Evolutionary conservation across 768 basidiomycete species (phyloP).

Genomic region (Termitomyces sp.): DNA sequence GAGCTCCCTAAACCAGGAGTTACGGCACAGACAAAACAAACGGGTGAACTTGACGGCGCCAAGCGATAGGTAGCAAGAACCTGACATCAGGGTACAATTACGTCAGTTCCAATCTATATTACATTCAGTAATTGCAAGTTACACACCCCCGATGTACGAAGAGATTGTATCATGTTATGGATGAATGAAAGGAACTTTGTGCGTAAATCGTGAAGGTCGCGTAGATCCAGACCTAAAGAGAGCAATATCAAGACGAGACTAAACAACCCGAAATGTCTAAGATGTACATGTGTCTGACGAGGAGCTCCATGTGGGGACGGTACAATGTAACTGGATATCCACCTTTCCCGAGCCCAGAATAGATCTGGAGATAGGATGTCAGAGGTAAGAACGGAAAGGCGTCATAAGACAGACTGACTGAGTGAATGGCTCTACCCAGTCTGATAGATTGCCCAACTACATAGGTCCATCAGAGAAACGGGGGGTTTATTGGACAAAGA

Average conservation of each 20-base stretch:
- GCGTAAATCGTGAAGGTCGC: conserved; percentile 65
- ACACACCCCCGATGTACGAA: conserved; percentile 60
- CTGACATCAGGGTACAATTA: conserved; percentile 29
- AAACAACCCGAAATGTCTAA: neutral
- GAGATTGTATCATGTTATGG: conserved; percentile 57
- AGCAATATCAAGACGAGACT: neutral
- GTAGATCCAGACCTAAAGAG: conserved; percentile 53
- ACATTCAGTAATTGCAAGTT: neutral
- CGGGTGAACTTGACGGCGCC: conserved; percentile 54
- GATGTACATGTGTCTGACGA: conserved; percentile 56
- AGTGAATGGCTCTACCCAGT: conserved; percentile 61
- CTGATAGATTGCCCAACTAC: conserved; percentile 50
- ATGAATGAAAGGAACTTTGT: conserved; percentile 60
- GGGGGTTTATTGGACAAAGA: neutral
- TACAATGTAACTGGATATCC: conserved; percentile 57
- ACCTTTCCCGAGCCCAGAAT: conserved; percentile 42
- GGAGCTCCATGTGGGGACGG: conserved; percentile 63
- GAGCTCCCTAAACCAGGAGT: conserved; percentile 39
- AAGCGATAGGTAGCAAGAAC: conserved; percentile 61
- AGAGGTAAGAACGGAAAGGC: neutral
- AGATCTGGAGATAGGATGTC: conserved; percentile 32
- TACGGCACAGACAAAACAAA: conserved; percentile 56
- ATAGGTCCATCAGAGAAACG: conserved; percentile 3
- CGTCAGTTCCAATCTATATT: neutral
- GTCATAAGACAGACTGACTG: conserved; percentile 36